A percentile compares a stretch with the other conserved stretches of the same genome.
phyloP scores from a whole-genome alignment of 257 asterid genomes.

The Fraxinus pennsylvanica region DNA sequence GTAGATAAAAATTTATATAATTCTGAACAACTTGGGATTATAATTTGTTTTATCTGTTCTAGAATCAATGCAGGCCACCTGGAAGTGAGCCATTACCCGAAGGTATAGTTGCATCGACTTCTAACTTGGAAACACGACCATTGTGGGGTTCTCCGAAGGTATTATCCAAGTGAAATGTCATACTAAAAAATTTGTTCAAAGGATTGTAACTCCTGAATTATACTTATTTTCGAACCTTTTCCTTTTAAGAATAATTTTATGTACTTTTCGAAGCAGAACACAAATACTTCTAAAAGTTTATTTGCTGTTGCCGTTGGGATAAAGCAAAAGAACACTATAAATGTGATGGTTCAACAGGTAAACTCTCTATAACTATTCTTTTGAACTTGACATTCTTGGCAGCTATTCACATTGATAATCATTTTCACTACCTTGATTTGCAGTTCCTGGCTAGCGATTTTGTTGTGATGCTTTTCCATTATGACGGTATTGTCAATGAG shows the following conservation, averaged over 20 bases:
- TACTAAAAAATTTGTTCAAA: not conserved
- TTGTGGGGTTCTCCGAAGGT: conserved; percentile 91
- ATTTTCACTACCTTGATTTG: not conserved
- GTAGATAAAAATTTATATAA: no score
- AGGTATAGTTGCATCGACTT: conserved; percentile 63
- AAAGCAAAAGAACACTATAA: conserved; percentile 66
- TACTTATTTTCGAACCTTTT: not conserved
- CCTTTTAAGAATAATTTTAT: not conserved
- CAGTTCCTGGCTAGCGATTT: conserved; percentile 72
- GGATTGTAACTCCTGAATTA: not conserved
- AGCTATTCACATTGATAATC: conserved; percentile 9
- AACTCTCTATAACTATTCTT: not conserved
- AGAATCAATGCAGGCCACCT: conserved; percentile 61
- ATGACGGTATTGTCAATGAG: conserved; percentile 72
- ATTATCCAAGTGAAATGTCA: not conserved
- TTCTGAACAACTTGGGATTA: not conserved
- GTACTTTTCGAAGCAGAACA: conserved; percentile 41
- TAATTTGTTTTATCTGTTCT: conserved; percentile 40
- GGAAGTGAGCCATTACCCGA: conserved; percentile 76
- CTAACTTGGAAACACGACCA: conserved; percentile 78
- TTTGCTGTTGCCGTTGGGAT: conserved; percentile 74
- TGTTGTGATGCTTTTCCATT: conserved; percentile 87
- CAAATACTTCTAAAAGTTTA: conserved; percentile 42
- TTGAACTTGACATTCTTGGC: not conserved
- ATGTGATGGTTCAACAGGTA: conserved; percentile 69